These are phyloP conservation scores for Cladosporium phlei DNA, from an alignment of 2,329 filamentous ascomycete genomes.

Conservation along the genomic window DNA sequence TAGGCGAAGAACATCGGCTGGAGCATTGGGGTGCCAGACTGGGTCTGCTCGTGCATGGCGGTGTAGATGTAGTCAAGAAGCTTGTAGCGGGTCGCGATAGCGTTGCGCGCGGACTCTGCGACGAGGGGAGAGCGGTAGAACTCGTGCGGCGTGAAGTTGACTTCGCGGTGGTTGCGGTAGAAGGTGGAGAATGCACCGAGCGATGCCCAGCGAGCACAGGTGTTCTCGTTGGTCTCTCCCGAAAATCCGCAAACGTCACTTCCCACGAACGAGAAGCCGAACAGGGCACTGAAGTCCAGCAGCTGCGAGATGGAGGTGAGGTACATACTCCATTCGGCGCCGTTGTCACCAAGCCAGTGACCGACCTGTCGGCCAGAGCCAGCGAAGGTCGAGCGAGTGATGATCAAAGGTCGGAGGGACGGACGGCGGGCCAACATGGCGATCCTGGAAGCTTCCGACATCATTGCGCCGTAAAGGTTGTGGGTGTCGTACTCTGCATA, in stretches of 20 bases:
- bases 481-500: slow-evolving; percentile 69
- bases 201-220: slow-evolving; percentile 71
- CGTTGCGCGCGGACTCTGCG: slow-evolving; percentile 59
- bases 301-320: slow-evolving; percentile 39
- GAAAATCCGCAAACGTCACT: slow-evolving; percentile 73
- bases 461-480: slow-evolving; percentile 72
- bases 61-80: slow-evolving; percentile 80
- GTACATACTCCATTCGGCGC: slow-evolving; percentile 42
- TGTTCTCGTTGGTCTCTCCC: slow-evolving; percentile 59
- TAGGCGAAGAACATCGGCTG: slow-evolving; percentile 71
- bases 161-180: slow-evolving; percentile 67
- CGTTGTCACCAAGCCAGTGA: slow-evolving; percentile 59
- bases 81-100: slow-evolving; percentile 67
- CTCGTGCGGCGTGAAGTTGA: slow-evolving; percentile 56
- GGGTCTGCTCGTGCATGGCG: slow-evolving; percentile 56
- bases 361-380: slow-evolving; percentile 60
- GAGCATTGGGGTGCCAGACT: slow-evolving; percentile 60
- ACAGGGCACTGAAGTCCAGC: slow-evolving; percentile 44
- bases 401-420: slow-evolving; percentile 60
- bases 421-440: slow-evolving; percentile 66
- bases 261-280: slow-evolving; percentile 46
- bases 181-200: slow-evolving; percentile 71
- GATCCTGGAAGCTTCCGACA: slow-evolving; percentile 60
- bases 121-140: slow-evolving; percentile 67
- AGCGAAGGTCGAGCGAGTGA: slow-evolving; percentile 71